A percentile compares a stretch with the other conserved stretches of the same genome.
Evolutionary conservation across 23 red algal species (phyloP).

Genomic region (Gracilaria caudata): DNA sequence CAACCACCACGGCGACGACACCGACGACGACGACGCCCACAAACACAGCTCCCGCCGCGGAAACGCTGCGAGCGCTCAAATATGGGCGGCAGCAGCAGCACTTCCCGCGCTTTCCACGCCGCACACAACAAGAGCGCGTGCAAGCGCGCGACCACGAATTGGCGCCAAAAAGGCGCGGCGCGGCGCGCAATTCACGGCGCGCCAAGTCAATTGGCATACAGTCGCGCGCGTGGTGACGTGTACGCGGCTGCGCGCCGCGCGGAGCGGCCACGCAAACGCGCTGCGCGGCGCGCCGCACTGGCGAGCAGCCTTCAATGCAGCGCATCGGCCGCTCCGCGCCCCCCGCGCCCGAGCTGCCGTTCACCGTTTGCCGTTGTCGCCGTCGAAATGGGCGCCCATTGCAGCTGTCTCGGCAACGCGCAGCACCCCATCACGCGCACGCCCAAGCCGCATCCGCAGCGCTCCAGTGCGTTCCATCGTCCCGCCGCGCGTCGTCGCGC

Average conservation of each 20-base stretch:
- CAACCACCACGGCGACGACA: not conserved
- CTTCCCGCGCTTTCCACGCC: not conserved
- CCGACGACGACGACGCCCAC: not conserved
- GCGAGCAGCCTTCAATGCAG: not conserved
- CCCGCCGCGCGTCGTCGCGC: not conserved
- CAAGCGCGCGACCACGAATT: not conserved
- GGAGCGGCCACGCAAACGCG: not conserved
- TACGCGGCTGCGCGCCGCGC: not conserved
- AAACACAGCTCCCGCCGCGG: too few relatives aligned
- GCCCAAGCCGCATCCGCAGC: not conserved
- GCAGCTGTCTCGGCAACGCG: slow-evolving; percentile 2
- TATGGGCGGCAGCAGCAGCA: not conserved
- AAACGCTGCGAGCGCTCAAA: not conserved
- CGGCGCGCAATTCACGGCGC: not conserved
- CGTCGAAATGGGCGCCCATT: slow-evolving; percentile 1
- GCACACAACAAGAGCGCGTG: not conserved
- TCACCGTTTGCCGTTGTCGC: not conserved
- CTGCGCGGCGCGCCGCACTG: not conserved
- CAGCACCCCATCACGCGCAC: slow-evolving; percentile 14
- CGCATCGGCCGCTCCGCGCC: not conserved
- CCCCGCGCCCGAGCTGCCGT: not conserved
- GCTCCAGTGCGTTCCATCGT: not conserved
- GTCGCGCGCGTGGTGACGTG: not conserved
- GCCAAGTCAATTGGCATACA: not conserved
- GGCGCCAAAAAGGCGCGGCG: slow-evolving; percentile 10